phyloP scores from a whole-genome alignment of 768 basidiomycete genomes.

The Lentinula lateritia region DNA sequence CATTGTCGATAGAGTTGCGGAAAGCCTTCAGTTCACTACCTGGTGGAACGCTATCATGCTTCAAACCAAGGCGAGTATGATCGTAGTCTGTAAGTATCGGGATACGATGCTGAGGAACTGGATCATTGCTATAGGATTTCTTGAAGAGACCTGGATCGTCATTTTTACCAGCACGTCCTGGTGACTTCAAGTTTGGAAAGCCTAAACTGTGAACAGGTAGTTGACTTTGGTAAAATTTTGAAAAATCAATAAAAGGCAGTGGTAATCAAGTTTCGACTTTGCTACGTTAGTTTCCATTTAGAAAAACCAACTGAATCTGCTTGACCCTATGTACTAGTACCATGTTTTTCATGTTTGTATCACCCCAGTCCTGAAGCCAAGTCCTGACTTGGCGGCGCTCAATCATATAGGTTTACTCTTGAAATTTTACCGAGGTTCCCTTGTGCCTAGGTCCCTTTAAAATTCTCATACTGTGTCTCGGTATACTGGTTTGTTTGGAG shows the following conservation, averaged over 20 bases:
- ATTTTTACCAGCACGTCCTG: not conserved
- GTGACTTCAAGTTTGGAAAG: not conserved
- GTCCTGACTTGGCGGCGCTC: not conserved
- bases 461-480: no score
- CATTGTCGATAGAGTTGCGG: constrained; percentile 23
- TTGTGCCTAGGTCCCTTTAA: no score
- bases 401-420: not conserved
- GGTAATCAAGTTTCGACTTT: no score
- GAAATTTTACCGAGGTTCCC: not conserved
- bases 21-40: constrained; percentile 53
- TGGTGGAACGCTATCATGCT: constrained; percentile 52
- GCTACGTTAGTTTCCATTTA: no score
- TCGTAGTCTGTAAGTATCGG: not conserved
- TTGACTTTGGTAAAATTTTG: not conserved
- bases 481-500: no score
- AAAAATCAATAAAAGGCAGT: no score
- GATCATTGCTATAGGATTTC: not conserved
- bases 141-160: not conserved
- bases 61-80: constrained; percentile 35
- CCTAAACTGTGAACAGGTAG: not conserved
- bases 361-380: not conserved
- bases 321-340: no score
- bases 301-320: no score
- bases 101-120: not conserved
- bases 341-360: no score